These are phyloP conservation scores for Trametes meyenii DNA, from an alignment of 768 basidiomycete species.

Conservation along the genomic window DNA sequence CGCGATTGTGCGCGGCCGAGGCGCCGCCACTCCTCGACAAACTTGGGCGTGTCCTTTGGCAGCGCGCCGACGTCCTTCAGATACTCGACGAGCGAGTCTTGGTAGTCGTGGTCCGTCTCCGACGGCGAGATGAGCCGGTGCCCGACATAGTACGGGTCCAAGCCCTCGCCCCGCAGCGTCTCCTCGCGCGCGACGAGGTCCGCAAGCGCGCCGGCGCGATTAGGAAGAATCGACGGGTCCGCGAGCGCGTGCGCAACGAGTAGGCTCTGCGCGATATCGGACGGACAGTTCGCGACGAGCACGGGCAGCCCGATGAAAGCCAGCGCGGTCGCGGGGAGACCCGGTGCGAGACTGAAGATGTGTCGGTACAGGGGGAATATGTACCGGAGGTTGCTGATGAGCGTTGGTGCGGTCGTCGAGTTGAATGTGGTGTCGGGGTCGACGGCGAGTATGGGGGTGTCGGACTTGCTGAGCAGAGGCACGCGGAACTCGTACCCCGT, in stretches of 20 bases:
- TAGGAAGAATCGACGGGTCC: constrained; percentile 44
- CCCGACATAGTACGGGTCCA: constrained; percentile 52
- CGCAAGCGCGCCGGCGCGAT: constrained; percentile 42
- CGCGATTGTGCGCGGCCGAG: constrained; percentile 37
- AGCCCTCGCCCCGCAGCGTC: constrained; percentile 41
- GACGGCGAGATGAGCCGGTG: constrained; percentile 44
- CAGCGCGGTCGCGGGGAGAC: constrained; percentile 52
- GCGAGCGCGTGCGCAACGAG: constrained; percentile 49
- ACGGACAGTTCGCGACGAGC: constrained; percentile 49
- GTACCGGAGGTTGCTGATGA: constrained; percentile 54
- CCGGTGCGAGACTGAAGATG: constrained; percentile 53
- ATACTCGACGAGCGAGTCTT: constrained; percentile 35
- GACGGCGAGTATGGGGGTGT: constrained; percentile 27
- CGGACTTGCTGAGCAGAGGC: constrained; percentile 45
- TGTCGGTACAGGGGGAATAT: constrained; percentile 58
- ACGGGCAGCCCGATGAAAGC: constrained; percentile 58
- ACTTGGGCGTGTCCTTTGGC: constrained; percentile 46
- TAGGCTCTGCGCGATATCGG: constrained; percentile 53
- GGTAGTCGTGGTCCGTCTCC: constrained; percentile 36
- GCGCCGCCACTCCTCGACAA: constrained; percentile 54
- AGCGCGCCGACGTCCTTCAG: constrained; percentile 36
- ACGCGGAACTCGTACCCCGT: constrained; percentile 59
- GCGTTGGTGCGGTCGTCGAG: constrained; percentile 29
- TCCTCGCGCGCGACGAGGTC: constrained; percentile 48
- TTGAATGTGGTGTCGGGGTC: constrained; percentile 24